These are phyloP conservation scores for Daedaleopsis nitida DNA, from an alignment of 768 basidiomycete genomes.

Conservation along the genomic window DNA sequence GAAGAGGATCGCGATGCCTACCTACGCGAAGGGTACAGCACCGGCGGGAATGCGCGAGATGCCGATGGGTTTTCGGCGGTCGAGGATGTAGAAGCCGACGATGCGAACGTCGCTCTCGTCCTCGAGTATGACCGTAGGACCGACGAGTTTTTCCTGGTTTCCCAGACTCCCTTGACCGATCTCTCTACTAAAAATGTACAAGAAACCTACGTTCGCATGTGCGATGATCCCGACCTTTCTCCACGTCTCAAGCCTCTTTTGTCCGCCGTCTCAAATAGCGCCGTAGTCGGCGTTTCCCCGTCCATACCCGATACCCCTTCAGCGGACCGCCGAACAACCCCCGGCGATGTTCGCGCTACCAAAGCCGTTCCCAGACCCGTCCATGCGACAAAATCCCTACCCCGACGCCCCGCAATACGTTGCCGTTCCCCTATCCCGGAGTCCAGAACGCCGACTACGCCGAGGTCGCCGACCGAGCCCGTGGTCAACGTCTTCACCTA, in stretches of 20 bases:
- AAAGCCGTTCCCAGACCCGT: too few species aligned
- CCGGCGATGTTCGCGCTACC: too few species aligned
- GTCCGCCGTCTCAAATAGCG: background rate
- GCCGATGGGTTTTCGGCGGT: background rate
- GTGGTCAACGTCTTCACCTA: too few species aligned
- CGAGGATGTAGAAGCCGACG: background rate
- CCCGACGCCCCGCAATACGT: too few species aligned
- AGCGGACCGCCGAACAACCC: too few species aligned
- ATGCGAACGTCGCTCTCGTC: background rate
- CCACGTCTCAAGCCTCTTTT: background rate
- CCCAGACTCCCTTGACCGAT: background rate
- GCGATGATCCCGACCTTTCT: background rate
- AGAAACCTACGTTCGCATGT: background rate
- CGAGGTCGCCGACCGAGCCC: too few species aligned
- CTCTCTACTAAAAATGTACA: background rate
- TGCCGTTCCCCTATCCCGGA: too few species aligned
- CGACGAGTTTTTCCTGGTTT: background rate
- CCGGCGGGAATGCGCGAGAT: background rate
- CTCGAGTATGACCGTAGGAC: background rate
- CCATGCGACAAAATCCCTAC: too few species aligned
- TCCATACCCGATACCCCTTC: too few species aligned
- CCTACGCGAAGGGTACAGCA: slow-evolving; percentile 3
- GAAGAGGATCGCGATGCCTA: background rate
- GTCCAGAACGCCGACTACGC: too few species aligned
- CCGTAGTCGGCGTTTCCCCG: background rate